Conservation (phyloP, 805 yeast species). For the Priceomyces melissophilus region DNA sequence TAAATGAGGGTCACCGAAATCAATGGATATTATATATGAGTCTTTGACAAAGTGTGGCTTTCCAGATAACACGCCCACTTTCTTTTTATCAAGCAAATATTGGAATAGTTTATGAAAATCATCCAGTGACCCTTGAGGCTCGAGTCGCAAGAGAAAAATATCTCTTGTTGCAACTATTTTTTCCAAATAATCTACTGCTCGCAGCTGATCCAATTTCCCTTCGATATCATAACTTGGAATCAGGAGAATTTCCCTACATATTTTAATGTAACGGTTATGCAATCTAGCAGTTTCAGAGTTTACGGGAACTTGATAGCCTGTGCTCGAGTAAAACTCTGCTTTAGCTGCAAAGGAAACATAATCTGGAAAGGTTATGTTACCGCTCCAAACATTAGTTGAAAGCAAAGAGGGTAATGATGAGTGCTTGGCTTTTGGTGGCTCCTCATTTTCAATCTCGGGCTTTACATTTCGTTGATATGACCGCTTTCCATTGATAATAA, state of each 20-base stretch:
- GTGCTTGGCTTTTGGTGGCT: not conserved
- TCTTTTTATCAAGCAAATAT: slow-evolving; percentile 44
- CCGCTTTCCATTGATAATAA: slow-evolving; percentile 22
- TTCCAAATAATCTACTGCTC: slow-evolving; percentile 56
- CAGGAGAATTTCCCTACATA: slow-evolving; percentile 27
- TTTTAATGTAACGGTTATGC: slow-evolving; percentile 23
- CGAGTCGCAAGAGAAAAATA: slow-evolving; percentile 48
- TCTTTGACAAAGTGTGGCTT: slow-evolving; percentile 56
- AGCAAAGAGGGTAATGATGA: slow-evolving; percentile 6
- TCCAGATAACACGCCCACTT: slow-evolving; percentile 59
- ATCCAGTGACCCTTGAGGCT: slow-evolving; percentile 13
- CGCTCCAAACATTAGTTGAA: slow-evolving; percentile 40
- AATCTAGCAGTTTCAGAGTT: slow-evolving; percentile 14
- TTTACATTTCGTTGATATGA: not conserved
- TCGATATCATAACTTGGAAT: slow-evolving; percentile 42
- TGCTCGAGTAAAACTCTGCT: slow-evolving; percentile 36
- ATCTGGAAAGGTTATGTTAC: slow-evolving; percentile 48
- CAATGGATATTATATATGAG: slow-evolving; percentile 53
- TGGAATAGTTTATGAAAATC: slow-evolving; percentile 32
- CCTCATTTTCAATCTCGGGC: slow-evolving; percentile 3
- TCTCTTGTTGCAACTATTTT: slow-evolving; percentile 49
- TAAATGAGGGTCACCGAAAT: slow-evolving; percentile 17
- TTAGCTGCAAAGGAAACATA: slow-evolving; percentile 41
- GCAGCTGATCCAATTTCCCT: slow-evolving; percentile 56
- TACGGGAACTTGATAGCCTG: slow-evolving; percentile 18